A percentile compares a stretch with the other conserved stretches of the same genome.
These are phyloP conservation scores for Naematelia aurantialba DNA, from an alignment of 768 basidiomycete species.

Conservation along the genomic window DNA sequence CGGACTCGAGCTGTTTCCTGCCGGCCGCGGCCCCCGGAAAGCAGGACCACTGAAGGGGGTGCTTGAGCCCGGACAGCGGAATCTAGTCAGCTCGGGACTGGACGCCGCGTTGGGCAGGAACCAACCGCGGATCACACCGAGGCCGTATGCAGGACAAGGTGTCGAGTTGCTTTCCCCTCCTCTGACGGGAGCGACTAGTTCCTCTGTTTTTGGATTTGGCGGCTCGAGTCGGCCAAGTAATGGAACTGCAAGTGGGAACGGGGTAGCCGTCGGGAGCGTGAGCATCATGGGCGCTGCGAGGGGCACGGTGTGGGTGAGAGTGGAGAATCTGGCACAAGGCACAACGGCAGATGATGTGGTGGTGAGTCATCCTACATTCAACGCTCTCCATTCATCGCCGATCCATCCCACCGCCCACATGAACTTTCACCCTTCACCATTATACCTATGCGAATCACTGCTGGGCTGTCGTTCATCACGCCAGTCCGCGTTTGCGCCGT, in stretches of 20 bases:
- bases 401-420: neutral
- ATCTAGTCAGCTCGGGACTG: neutral
- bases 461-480: too few relatives aligned
- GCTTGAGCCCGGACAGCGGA: neutral
- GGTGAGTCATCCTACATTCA: constrained; percentile 41
- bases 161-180: neutral
- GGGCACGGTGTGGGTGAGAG: constrained; percentile 57
- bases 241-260: neutral
- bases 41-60: neutral
- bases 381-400: neutral
- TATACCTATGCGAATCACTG: neutral
- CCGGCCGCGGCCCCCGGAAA: neutral
- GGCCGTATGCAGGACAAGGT: neutral
- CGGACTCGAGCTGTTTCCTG: constrained; percentile 35
- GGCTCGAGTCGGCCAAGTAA: neutral
- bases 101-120: neutral
- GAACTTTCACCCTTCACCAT: neutral
- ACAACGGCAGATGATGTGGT: constrained; percentile 79
- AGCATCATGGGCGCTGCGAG: constrained; percentile 50
- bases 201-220: neutral
- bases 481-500: constrained; percentile 74
- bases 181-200: neutral
- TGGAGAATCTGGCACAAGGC: constrained; percentile 67
- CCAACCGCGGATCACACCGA: neutral
- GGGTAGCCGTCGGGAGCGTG: constrained; percentile 12